Base-by-base conservation (phyloP, 306 rosid species). In the Lathyrus sativus region DNA sequence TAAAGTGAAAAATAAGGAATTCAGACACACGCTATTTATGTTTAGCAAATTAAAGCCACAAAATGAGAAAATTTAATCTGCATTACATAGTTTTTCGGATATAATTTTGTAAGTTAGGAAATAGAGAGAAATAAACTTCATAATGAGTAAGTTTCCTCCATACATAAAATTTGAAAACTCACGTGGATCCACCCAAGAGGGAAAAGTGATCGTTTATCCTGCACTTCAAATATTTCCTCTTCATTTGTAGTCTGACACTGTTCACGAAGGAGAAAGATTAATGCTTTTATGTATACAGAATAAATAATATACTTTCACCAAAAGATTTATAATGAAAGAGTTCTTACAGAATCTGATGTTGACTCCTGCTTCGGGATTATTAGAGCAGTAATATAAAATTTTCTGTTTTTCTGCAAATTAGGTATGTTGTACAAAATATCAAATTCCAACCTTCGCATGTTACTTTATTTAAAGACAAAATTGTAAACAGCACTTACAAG, bases 121-220 rank as follows among this genome's bases (percentile, higher is more conserved):
- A 66, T 61, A 67, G 62, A 24, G 68, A 48, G n/a, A 49, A 60
- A 54, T 19, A 62, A 15, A 12, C 15, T 31, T 10, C 65, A 42
- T 61, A 55, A 53, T 4, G 35, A 70, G 4, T 11, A 44, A 39
- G 44, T 50, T 58, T 62, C 67, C 28, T 66, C 60, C 61, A 72
- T 44, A 58, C 19, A 35, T 29, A 51, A 22, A 48, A 28, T 37
- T 60, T 12, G 22, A 59, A 67, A 81, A 81, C 97, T 90, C 87
- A 93, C 98, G 68, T 93, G 98, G 70, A 92, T 92, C 98, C 98
- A 92, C 39, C 98, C 98, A 78, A 92, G 98, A 53, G 98, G 96
- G 55, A 92, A 93, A 74, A 93, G 96, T 62, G 98, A 93, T 58
- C 70, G 84, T 75, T 83, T 90, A 56, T 90, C 98, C 80, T 93